These are phyloP conservation scores for Fusarium bactridioides DNA, from an alignment of 2,329 filamentous ascomycete species.

Conservation along the genomic window DNA sequence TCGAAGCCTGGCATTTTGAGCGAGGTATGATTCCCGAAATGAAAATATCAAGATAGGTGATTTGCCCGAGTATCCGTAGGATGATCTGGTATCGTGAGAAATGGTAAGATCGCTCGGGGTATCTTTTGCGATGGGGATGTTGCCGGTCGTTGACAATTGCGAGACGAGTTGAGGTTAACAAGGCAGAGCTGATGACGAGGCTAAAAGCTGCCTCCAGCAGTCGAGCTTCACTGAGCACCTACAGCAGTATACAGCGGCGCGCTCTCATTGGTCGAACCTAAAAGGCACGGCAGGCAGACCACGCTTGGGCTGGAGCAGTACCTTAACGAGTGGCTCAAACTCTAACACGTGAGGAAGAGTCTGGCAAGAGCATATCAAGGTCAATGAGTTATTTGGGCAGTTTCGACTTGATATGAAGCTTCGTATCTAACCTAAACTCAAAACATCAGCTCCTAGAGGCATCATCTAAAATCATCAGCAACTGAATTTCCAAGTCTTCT, in stretches of 20 bases:
- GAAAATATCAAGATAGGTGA: constrained; percentile 9
- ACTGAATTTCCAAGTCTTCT: not conserved
- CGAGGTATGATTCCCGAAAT: constrained; percentile 21
- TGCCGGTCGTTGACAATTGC: constrained; percentile 24
- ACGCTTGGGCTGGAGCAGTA: not conserved
- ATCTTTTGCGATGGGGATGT: constrained; percentile 35
- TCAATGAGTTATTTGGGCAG: constrained; percentile 2
- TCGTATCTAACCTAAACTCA: not conserved
- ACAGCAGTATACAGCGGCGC: not conserved
- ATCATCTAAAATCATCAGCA: not conserved
- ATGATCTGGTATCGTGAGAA: constrained; percentile 8
- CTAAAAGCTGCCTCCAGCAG: constrained; percentile 58
- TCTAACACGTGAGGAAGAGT: constrained; percentile 40
- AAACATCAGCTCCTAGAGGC: not conserved
- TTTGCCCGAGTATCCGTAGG: not conserved
- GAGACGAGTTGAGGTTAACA: constrained; percentile 36
- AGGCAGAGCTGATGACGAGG: constrained; percentile 61
- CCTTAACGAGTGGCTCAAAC: constrained; percentile 24
- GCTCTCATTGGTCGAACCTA: constrained; percentile 39
- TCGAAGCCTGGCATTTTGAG: constrained; percentile 92
- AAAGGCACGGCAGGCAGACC: not conserved
- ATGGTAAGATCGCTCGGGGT: constrained; percentile 27
- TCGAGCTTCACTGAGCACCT: constrained; percentile 37
- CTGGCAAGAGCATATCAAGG: constrained; percentile 27
- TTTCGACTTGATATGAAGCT: not conserved